phyloP scores from a whole-genome alignment of 2,329 filamentous ascomycete genomes.

The Venturia nashicola region DNA sequence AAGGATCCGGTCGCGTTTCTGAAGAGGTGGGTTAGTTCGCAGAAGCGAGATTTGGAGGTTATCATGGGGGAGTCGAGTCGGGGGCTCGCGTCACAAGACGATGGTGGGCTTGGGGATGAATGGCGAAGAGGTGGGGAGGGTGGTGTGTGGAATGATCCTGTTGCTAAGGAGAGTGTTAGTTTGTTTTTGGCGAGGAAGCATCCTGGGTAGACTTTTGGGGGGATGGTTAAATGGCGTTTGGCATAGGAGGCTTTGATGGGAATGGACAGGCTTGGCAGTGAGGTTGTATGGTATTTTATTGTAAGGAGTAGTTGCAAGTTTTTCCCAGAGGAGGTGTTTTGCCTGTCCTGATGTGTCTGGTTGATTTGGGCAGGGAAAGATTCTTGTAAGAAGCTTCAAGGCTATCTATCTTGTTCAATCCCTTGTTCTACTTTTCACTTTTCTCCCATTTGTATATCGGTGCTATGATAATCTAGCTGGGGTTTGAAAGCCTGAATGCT shows the following conservation, averaged over 20 bases:
- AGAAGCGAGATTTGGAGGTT: conserved; percentile 81
- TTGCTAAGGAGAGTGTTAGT: conserved; percentile 50
- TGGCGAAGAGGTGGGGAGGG: conserved; percentile 53
- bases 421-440: too few relatives aligned
- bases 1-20: conserved; percentile 78
- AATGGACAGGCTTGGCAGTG: not conserved
- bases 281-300: not conserved
- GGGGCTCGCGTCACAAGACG: conserved; percentile 33
- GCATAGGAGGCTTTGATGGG: not conserved
- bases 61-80: conserved; percentile 66
- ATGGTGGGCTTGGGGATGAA: conserved; percentile 47
- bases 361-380: not conserved
- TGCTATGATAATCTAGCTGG: too few relatives aligned
- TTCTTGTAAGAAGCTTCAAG: not conserved
- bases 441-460: too few relatives aligned
- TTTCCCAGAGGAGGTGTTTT: not conserved
- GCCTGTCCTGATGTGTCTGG: not conserved
- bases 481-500: too few relatives aligned
- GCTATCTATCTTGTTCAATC: too few relatives aligned
- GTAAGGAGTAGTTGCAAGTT: not conserved
- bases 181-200: conserved; percentile 42
- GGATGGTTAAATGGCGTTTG: not conserved
- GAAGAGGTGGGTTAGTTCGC: conserved; percentile 76
- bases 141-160: conserved; percentile 50
- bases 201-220: not conserved